A percentile compares a stretch with the other conserved stretches of the same genome.
phyloP scores from a whole-genome alignment of 2,329 filamentous ascomycete species.

The Fusarium tuaranense region DNA sequence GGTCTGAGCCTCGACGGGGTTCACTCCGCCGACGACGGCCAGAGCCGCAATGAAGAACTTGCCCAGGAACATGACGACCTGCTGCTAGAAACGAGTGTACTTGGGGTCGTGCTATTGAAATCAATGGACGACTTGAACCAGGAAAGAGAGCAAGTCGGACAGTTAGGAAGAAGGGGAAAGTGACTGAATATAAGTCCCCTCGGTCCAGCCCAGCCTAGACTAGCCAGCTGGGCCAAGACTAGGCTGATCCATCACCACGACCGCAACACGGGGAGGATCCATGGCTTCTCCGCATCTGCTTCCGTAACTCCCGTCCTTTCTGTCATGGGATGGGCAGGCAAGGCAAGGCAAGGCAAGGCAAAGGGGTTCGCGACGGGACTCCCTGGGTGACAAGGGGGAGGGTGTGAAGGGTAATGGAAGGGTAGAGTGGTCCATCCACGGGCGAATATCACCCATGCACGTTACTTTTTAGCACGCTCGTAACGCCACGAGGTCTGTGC shows the following conservation, averaged over 20 bases:
- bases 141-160: slow-evolving; percentile 17
- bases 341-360: slow-evolving; percentile 4
- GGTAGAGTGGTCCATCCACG: slow-evolving; percentile 20
- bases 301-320: slow-evolving; percentile 31
- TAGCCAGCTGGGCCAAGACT: slow-evolving; percentile 26
- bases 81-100: slow-evolving; percentile 27
- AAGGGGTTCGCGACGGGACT: slow-evolving; percentile 36
- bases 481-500: slow-evolving; percentile 42
- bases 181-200: slow-evolving; percentile 26
- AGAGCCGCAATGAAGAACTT: slow-evolving; percentile 39
- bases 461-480: slow-evolving; percentile 38
- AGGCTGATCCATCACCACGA: not conserved
- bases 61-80: slow-evolving; percentile 37
- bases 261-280: slow-evolving; percentile 21
- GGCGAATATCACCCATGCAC: slow-evolving; percentile 36
- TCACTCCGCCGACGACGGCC: slow-evolving; percentile 40
- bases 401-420: slow-evolving; percentile 22
- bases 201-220: not conserved
- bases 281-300: slow-evolving; percentile 34
- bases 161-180: slow-evolving; percentile 26
- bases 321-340: slow-evolving; percentile 24
- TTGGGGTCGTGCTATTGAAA: slow-evolving; percentile 29
- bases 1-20: slow-evolving; percentile 41
- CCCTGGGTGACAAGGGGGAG: slow-evolving; percentile 39
- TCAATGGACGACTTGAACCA: slow-evolving; percentile 36